phyloP scores from a whole-genome alignment of 2,329 filamentous ascomycete genomes.

The Colletotrichum cereale region DNA sequence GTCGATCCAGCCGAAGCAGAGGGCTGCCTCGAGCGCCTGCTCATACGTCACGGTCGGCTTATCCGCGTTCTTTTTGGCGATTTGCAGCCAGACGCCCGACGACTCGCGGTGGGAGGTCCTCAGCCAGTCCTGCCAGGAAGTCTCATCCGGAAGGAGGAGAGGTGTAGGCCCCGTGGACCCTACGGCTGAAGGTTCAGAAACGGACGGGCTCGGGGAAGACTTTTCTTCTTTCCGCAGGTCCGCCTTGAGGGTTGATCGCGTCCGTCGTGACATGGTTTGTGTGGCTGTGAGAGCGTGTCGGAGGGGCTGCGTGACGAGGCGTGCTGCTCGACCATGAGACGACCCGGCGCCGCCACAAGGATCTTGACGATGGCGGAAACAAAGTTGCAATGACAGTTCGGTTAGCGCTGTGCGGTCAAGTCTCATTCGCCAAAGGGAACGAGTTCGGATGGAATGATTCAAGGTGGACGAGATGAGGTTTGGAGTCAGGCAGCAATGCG shows the following conservation, averaged over 20 bases:
- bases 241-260: not conserved
- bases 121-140: slow-evolving; percentile 56
- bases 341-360: not conserved
- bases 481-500: not conserved
- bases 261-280: not conserved
- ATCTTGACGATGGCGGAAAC: not conserved
- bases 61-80: slow-evolving; percentile 61
- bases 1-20: slow-evolving; percentile 75
- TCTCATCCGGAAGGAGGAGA: slow-evolving; percentile 46
- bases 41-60: slow-evolving; percentile 60
- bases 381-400: not conserved
- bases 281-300: not conserved
- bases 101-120: slow-evolving; percentile 47
- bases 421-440: not conserved
- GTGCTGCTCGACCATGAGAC: not conserved
- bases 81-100: slow-evolving; percentile 60
- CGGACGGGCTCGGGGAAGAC: too few relatives aligned
- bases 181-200: not conserved
- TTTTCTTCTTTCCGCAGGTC: not conserved
- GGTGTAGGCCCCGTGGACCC: slow-evolving; percentile 30
- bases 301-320: not conserved
- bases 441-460: not conserved
- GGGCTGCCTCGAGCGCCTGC: slow-evolving; percentile 67
- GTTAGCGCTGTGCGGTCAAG: not conserved
- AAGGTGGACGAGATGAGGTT: not conserved